A percentile compares a stretch with the other conserved stretches of the same genome.
Conservation (phyloP, 257 asterid genomes). For the Solanum sejunctum region DNA sequence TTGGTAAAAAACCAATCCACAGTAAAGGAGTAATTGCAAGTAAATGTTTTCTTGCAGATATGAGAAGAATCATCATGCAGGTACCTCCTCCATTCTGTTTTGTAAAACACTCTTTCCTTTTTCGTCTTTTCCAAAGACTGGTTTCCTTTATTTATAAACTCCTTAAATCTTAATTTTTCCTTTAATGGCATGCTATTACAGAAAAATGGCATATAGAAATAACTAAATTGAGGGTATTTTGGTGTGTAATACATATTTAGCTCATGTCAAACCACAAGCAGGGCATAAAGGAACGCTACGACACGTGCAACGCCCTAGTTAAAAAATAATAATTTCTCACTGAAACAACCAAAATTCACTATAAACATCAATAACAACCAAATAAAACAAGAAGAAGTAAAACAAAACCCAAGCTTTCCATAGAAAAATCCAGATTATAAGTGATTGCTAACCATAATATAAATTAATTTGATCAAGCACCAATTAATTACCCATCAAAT, state of each 20-base stretch:
- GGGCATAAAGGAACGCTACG: background rate
- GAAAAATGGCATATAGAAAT: background rate
- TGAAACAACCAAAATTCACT: background rate
- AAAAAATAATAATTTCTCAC: background rate
- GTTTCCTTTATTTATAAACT: background rate
- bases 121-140: background rate
- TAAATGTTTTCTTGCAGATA: background rate
- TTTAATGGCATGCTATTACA: background rate
- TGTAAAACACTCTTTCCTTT: background rate
- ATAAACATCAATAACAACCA: background rate
- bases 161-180: background rate
- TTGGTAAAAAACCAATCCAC: background rate
- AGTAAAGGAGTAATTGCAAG: background rate
- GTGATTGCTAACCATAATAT: background rate
- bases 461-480: background rate
- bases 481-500: background rate
- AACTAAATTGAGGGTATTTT: background rate
- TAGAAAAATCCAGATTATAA: background rate
- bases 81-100: background rate
- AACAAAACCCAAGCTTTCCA: background rate
- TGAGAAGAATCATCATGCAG: background rate
- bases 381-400: background rate
- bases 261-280: background rate
- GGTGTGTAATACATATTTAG: background rate
- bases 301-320: background rate